These are phyloP conservation scores for Pezicula carpinea DNA, from an alignment of 2,329 filamentous ascomycete genomes.

Conservation along the genomic window DNA sequence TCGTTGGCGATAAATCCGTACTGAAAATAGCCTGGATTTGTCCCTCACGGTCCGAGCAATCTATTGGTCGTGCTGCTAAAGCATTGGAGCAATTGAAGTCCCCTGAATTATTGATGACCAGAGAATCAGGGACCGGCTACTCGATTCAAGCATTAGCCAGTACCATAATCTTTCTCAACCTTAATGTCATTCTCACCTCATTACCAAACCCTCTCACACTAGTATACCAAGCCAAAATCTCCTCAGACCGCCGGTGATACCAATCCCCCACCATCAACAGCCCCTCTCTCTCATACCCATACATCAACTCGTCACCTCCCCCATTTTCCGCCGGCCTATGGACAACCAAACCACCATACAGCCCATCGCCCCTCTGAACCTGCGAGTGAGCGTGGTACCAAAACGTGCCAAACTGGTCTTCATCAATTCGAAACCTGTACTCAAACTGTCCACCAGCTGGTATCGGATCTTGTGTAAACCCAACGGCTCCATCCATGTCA, in stretches of 20 bases:
- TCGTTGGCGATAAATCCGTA: slow-evolving; percentile 15
- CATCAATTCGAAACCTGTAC: neutral
- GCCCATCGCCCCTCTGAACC: slow-evolving; percentile 38
- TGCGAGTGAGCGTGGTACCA: slow-evolving; percentile 41
- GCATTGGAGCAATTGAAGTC: slow-evolving; percentile 41
- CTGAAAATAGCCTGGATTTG: slow-evolving; percentile 23
- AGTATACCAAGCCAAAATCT: slow-evolving; percentile 40
- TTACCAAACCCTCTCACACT: slow-evolving; percentile 38
- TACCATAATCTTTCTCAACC: neutral
- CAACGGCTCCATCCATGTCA: slow-evolving; percentile 3
- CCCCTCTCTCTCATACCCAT: slow-evolving; percentile 34
- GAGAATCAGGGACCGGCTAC: slow-evolving; percentile 42
- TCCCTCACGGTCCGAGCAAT: slow-evolving; percentile 30
- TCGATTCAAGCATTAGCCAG: slow-evolving; percentile 1
- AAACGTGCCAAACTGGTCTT: slow-evolving; percentile 17
- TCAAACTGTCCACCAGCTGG: neutral
- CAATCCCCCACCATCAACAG: slow-evolving; percentile 44
- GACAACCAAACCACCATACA: slow-evolving; percentile 43
- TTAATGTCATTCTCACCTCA: slow-evolving; percentile 27
- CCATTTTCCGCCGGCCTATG: slow-evolving; percentile 28
- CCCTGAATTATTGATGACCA: slow-evolving; percentile 43
- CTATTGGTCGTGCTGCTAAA: slow-evolving; percentile 37
- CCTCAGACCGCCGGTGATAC: slow-evolving; percentile 38
- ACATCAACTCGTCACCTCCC: slow-evolving; percentile 8
- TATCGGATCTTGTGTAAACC: neutral